phyloP scores from a whole-genome alignment of 2,329 filamentous ascomycete genomes.

The Neopestalotiopsis sp. region DNA sequence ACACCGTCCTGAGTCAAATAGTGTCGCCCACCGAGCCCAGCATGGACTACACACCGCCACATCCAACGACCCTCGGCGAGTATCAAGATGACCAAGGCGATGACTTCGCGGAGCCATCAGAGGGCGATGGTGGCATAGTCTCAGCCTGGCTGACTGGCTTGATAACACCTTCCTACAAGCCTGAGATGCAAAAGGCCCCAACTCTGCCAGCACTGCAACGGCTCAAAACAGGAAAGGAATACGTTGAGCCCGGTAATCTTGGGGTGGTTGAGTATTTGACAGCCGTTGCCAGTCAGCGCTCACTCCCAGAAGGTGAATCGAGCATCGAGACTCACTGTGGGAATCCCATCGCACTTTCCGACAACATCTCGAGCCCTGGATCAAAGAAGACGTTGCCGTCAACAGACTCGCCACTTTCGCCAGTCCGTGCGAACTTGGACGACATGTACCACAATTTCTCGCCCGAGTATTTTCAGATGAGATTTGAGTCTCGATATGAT shows the following conservation, averaged over 20 bases:
- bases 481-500: conserved; percentile 12
- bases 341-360: neutral
- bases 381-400: neutral
- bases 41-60: neutral
- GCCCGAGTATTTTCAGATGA: neutral
- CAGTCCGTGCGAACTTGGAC: neutral
- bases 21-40: neutral
- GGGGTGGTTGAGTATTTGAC: neutral
- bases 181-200: neutral
- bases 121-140: neutral
- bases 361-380: neutral
- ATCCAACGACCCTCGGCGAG: neutral
- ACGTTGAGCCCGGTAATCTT: neutral
- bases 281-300: neutral
- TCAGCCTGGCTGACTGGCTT: neutral
- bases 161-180: neutral
- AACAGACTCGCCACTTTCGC: neutral
- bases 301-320: neutral
- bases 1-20: neutral
- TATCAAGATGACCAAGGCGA: neutral
- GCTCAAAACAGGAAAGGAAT: neutral
- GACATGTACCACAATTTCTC: neutral
- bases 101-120: neutral
- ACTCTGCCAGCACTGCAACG: neutral
- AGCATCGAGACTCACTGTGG: neutral